phyloP scores from a whole-genome alignment of 1,139 yeast genomes.

The Geotrichum bryndzae region DNA sequence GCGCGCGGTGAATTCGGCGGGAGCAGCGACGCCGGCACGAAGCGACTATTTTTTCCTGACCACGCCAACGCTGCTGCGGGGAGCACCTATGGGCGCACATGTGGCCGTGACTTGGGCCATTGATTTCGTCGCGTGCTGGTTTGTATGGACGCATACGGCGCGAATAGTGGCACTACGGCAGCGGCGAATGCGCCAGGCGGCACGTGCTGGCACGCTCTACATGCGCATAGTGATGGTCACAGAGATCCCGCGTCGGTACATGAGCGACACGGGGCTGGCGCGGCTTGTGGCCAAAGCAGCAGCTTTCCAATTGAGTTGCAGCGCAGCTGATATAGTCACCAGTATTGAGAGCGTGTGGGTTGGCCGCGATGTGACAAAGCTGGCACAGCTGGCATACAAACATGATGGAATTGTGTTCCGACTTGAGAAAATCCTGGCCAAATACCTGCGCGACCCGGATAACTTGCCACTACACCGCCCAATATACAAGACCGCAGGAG shows the following conservation, averaged over 20 bases:
- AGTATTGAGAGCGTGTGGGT: constrained; percentile 24
- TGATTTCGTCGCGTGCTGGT: constrained; percentile 27
- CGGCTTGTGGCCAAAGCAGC: constrained; percentile 26
- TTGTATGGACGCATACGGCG: constrained; percentile 31
- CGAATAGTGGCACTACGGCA: constrained; percentile 31
- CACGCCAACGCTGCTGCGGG: constrained; percentile 36
- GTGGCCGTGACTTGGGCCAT: constrained; percentile 34
- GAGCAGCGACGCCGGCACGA: constrained; percentile 24
- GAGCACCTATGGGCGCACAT: constrained; percentile 34
- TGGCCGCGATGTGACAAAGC: constrained; percentile 32
- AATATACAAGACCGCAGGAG: constrained; percentile 10
- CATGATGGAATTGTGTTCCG: constrained; percentile 29
- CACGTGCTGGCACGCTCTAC: constrained; percentile 28
- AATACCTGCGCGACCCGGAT: constrained; percentile 31
- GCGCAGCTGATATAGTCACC: not conserved
- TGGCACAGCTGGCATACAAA: constrained; percentile 29
- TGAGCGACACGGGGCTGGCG: constrained; percentile 29
- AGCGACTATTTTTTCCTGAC: constrained; percentile 34
- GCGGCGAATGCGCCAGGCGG: constrained; percentile 28
- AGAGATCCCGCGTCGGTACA: constrained; percentile 31
- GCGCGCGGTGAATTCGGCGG: constrained; percentile 19
- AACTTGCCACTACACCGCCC: constrained; percentile 26
- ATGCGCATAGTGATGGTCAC: constrained; percentile 35
- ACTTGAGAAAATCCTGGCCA: constrained; percentile 34
- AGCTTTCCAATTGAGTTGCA: constrained; percentile 13